Evolutionary conservation across 129 eudicot species (phyloP).

Genomic region (Ambrosia trifida): DNA sequence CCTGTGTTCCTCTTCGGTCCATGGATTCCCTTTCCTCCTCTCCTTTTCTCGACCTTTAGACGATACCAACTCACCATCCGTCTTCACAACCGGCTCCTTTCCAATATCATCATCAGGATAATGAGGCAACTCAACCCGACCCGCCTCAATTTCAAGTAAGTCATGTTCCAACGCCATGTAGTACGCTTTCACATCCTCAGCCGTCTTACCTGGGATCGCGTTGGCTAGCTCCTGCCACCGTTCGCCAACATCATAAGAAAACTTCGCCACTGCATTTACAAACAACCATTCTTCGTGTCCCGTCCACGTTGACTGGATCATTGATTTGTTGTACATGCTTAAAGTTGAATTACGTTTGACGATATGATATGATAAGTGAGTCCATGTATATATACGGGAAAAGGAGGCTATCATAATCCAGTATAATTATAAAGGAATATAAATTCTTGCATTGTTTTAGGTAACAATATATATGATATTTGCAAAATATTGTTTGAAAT

Average conservation of each 20-base stretch:
- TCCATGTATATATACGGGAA: no score
- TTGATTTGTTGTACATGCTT: neutral
- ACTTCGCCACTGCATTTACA: slow-evolving; percentile 47
- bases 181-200: slow-evolving; percentile 44
- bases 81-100: slow-evolving; percentile 3
- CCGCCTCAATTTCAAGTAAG: slow-evolving; percentile 54
- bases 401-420: no score
- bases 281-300: slow-evolving; percentile 50
- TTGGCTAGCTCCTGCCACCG: slow-evolving; percentile 65
- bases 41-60: slow-evolving; percentile 35
- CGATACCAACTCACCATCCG: slow-evolving; percentile 21
- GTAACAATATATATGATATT: no score
- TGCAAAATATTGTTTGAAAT: no score
- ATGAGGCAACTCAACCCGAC: slow-evolving; percentile 46
- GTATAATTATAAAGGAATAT: no score
- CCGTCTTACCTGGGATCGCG: slow-evolving; percentile 48
- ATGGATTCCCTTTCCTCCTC: slow-evolving; percentile 74
- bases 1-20: slow-evolving; percentile 86
- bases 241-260: slow-evolving; percentile 36
- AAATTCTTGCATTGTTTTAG: no score
- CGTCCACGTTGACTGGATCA: slow-evolving; percentile 35
- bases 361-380: no score
- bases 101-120: slow-evolving; percentile 37
- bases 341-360: no score
- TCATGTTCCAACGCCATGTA: slow-evolving; percentile 49